These are phyloP conservation scores for Puccinia horiana DNA, from an alignment of 1,284 basidiomycete species.

Conservation along the genomic window DNA sequence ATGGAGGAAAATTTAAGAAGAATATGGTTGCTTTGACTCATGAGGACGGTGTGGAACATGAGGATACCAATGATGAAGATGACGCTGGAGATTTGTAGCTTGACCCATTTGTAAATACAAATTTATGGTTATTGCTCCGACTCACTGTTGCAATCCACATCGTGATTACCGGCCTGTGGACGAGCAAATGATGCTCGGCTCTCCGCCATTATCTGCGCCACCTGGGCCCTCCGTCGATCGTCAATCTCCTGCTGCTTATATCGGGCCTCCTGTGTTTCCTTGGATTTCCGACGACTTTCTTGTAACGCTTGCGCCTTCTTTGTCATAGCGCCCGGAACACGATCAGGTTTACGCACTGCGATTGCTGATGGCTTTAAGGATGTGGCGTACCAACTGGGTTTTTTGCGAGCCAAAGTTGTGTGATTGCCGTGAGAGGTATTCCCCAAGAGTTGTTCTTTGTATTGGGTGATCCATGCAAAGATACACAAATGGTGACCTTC, in stretches of 20 bases:
- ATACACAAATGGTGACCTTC: background rate
- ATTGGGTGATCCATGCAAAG: background rate
- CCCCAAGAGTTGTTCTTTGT: background rate
- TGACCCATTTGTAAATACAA: no score
- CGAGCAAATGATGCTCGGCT: no score
- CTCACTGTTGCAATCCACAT: no score
- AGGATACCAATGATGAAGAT: no score
- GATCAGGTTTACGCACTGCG: background rate
- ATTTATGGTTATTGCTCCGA: background rate
- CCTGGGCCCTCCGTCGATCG: background rate
- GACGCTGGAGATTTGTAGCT: no score
- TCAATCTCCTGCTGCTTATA: no score
- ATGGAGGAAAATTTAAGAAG: no score
- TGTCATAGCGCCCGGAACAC: background rate
- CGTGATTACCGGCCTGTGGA: no score
- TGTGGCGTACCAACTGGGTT: background rate
- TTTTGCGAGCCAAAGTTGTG: background rate
- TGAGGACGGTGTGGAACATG: no score
- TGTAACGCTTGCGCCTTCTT: background rate
- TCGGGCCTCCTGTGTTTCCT: background rate
- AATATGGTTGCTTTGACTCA: no score
- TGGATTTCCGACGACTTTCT: background rate
- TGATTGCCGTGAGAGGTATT: background rate
- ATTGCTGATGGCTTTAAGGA: background rate
- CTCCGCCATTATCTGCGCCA: background rate